phyloP scores from a whole-genome alignment of 345 rosid species.

The Eucalyptus paniculata region DNA sequence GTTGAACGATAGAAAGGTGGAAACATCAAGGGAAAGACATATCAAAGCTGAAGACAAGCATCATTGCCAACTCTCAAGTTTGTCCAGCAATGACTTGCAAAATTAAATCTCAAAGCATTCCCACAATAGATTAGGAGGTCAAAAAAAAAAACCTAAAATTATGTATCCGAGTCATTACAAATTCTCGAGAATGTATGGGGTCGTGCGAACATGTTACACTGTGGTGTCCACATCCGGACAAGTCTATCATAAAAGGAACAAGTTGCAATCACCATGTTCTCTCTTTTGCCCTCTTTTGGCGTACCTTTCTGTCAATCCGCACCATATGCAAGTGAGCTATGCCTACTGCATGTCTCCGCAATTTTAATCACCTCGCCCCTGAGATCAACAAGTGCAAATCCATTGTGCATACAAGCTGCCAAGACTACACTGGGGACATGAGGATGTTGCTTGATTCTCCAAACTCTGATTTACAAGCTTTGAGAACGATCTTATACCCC shows the following conservation, averaged over 20 bases:
- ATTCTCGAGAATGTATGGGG: neutral
- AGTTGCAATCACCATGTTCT: slow-evolving; percentile 43
- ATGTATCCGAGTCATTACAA: neutral
- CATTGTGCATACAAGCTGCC: slow-evolving; percentile 88
- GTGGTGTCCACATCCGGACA: slow-evolving; percentile 55
- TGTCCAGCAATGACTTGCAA: neutral
- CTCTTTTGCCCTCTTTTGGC: slow-evolving; percentile 1
- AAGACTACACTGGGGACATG: slow-evolving; percentile 33
- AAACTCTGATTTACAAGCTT: slow-evolving; percentile 52
- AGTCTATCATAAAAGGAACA: slow-evolving; percentile 79
- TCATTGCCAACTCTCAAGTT: neutral
- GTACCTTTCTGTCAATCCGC: slow-evolving; percentile 38
- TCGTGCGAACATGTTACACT: slow-evolving; percentile 1
- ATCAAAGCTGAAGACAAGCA: neutral
- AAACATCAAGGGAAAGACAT: neutral
- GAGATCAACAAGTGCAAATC: slow-evolving; percentile 47
- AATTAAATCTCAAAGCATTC: neutral
- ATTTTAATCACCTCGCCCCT: slow-evolving; percentile 30
- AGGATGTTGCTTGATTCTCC: slow-evolving; percentile 83
- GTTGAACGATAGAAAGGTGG: neutral
- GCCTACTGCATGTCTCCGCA: slow-evolving; percentile 40
- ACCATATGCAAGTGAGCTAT: slow-evolving; percentile 71
- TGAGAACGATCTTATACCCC: slow-evolving; percentile 65
- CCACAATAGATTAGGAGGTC: neutral
- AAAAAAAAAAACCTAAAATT: neutral